A percentile compares a stretch with the other conserved stretches of the same genome.
Conservation (phyloP, 176 grass and related monocot species). For the Cenchrus americanus region DNA sequence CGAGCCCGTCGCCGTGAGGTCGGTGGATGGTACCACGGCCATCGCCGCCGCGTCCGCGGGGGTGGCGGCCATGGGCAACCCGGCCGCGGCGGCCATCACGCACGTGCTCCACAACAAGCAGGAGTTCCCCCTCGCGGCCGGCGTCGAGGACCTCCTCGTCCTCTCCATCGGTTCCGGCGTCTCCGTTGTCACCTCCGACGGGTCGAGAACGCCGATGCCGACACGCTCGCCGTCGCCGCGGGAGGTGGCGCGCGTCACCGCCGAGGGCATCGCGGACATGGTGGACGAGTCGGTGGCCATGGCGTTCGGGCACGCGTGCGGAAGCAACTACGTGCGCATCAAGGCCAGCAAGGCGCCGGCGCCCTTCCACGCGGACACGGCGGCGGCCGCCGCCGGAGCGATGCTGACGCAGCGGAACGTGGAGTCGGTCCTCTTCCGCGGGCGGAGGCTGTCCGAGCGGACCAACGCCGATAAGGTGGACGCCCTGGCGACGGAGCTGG, state of each 20-base stretch:
- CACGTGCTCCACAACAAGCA: slow-evolving; percentile 90
- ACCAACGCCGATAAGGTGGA: slow-evolving; percentile 70
- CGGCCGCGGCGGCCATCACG: slow-evolving; percentile 67
- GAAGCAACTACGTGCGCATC: slow-evolving; percentile 58
- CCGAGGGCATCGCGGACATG: slow-evolving; percentile 47
- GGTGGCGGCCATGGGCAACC: slow-evolving; percentile 65
- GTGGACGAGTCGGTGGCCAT: slow-evolving; percentile 71
- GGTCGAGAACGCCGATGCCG: slow-evolving; percentile 36
- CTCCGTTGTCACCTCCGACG: not conserved
- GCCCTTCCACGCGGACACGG: not conserved
- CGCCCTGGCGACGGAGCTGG: slow-evolving; percentile 48
- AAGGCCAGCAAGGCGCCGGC: slow-evolving; percentile 28
- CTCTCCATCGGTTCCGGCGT: slow-evolving; percentile 67
- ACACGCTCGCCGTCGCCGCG: slow-evolving; percentile 38
- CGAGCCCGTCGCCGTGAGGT: slow-evolving; percentile 32
- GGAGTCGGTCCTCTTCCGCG: slow-evolving; percentile 63
- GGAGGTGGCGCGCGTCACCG: slow-evolving; percentile 45
- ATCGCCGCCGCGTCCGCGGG: slow-evolving; percentile 55
- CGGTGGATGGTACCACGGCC: slow-evolving; percentile 51
- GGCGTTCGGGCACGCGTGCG: slow-evolving; percentile 56
- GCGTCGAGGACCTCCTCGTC: slow-evolving; percentile 63
- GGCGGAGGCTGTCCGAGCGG: slow-evolving; percentile 50
- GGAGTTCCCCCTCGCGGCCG: slow-evolving; percentile 74
- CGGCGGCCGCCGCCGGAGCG: slow-evolving; percentile 21
- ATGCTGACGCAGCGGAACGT: slow-evolving; percentile 68